These are phyloP conservation scores for Xylaria bambusicola DNA, from an alignment of 495 filamentous ascomycete genomes.

Conservation along the genomic window DNA sequence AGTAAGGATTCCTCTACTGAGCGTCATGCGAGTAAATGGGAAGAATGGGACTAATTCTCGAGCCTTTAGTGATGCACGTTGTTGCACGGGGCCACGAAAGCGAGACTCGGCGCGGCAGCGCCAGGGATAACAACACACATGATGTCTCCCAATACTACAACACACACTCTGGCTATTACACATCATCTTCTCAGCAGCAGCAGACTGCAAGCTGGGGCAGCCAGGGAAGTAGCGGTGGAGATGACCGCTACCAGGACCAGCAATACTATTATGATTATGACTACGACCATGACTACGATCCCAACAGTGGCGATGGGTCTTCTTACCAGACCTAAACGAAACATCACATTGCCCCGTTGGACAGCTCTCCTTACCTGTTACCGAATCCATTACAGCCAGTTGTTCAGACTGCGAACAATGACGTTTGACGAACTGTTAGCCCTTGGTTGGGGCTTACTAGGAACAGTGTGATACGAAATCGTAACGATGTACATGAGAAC, in stretches of 20 bases:
- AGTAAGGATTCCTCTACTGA: conserved; percentile 15
- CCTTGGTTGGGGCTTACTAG: background rate
- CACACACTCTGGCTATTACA: conserved; percentile 17
- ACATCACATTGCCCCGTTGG: no score
- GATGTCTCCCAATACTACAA: conserved; percentile 27
- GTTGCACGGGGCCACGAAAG: conserved; percentile 54
- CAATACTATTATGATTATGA: conserved; percentile 30
- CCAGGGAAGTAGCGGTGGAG: conserved; percentile 31
- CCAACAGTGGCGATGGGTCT: conserved; percentile 20
- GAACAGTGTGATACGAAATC: conserved; percentile 1
- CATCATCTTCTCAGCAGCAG: conserved; percentile 26
- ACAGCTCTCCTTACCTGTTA: background rate
- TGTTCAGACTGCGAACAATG: background rate
- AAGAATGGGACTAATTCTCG: conserved; percentile 5
- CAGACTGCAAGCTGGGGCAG: conserved; percentile 27
- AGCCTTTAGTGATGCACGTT: conserved; percentile 48
- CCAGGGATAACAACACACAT: conserved; percentile 21
- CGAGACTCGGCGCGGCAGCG: conserved; percentile 39
- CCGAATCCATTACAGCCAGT: background rate
- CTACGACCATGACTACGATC: conserved; percentile 28
- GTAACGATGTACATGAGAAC: conserved; percentile 14
- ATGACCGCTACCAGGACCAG: conserved; percentile 27
- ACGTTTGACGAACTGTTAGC: background rate
- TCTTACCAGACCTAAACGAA: conserved; percentile 19
- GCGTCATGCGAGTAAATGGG: background rate